A percentile compares a stretch with the other conserved stretches of the same genome.
Evolutionary conservation across 805 yeast species (phyloP).

Genomic region (Candida montana): DNA sequence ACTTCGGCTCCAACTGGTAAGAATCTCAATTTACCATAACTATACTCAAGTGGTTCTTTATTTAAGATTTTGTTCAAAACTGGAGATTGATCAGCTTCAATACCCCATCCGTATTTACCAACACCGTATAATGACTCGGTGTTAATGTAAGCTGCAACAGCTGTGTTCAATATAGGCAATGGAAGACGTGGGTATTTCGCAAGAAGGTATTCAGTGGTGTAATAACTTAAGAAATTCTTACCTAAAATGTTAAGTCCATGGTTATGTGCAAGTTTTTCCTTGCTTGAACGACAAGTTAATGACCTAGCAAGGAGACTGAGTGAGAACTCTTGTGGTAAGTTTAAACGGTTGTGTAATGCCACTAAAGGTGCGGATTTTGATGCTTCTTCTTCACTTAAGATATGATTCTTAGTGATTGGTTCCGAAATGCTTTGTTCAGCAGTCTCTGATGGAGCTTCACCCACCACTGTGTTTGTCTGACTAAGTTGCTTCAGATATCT

Average conservation of each 20-base stretch:
- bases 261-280: slow-evolving; percentile 55
- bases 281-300: slow-evolving; percentile 52
- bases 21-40: slow-evolving; percentile 66
- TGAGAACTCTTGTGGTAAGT: slow-evolving; percentile 51
- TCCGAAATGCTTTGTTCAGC: not conserved
- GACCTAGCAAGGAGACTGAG: slow-evolving; percentile 74
- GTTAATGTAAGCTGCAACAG: slow-evolving; percentile 73
- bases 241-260: slow-evolving; percentile 81
- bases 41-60: slow-evolving; percentile 60
- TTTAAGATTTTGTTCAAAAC: slow-evolving; percentile 61
- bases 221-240: slow-evolving; percentile 65
- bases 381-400: slow-evolving; percentile 45
- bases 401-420: not conserved
- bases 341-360: slow-evolving; percentile 73
- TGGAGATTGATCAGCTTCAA: slow-evolving; percentile 65
- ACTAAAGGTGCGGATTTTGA: slow-evolving; percentile 62
- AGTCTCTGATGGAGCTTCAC: not conserved
- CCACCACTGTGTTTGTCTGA: not conserved
- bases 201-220: slow-evolving; percentile 68
- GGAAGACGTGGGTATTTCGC: slow-evolving; percentile 88
- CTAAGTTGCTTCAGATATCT: slow-evolving; percentile 2
- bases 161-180: slow-evolving; percentile 63
- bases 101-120: slow-evolving; percentile 78
- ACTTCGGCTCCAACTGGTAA: slow-evolving; percentile 30
- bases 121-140: slow-evolving; percentile 57